These are phyloP conservation scores for Erigeron philadelphicus DNA, from an alignment of 140 eudicot species.

Conservation along the genomic window DNA sequence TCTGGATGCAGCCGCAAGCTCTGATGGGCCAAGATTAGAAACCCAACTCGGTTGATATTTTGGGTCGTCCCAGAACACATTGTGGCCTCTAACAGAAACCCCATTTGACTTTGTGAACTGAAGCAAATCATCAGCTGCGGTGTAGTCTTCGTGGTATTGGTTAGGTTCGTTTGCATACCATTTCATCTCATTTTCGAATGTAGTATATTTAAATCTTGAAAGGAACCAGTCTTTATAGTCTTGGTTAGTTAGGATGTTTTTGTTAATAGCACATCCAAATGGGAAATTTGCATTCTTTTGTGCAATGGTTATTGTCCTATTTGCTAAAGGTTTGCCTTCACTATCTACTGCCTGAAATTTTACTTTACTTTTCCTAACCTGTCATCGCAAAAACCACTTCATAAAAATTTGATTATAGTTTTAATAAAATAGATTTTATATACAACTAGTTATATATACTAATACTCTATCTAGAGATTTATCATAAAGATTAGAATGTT, in stretches of 20 bases:
- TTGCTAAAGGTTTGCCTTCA: constrained; percentile 39
- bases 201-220: constrained; percentile 56
- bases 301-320: constrained; percentile 31
- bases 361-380: constrained; percentile 51
- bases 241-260: constrained; percentile 41
- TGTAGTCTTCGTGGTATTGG: constrained; percentile 48
- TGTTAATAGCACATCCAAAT: constrained; percentile 53
- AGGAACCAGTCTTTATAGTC: constrained; percentile 64
- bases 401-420: not conserved
- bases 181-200: constrained; percentile 72
- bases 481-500: too few relatives aligned
- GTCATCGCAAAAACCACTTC: not conserved
- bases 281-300: constrained; percentile 43
- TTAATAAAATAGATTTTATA: too few relatives aligned
- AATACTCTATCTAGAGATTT: too few relatives aligned
- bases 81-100: constrained; percentile 58
- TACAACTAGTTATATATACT: too few relatives aligned
- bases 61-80: constrained; percentile 64
- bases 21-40: constrained; percentile 26
- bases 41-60: constrained; percentile 45
- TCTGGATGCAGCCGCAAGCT: constrained; percentile 28
- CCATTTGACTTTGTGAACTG: constrained; percentile 33
- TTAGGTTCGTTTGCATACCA: constrained; percentile 51
- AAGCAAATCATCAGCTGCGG: constrained; percentile 43
- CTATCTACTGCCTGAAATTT: constrained; percentile 46